These are phyloP conservation scores for Malus orientalis DNA, from an alignment of 306 rosid species.

Conservation along the genomic window DNA sequence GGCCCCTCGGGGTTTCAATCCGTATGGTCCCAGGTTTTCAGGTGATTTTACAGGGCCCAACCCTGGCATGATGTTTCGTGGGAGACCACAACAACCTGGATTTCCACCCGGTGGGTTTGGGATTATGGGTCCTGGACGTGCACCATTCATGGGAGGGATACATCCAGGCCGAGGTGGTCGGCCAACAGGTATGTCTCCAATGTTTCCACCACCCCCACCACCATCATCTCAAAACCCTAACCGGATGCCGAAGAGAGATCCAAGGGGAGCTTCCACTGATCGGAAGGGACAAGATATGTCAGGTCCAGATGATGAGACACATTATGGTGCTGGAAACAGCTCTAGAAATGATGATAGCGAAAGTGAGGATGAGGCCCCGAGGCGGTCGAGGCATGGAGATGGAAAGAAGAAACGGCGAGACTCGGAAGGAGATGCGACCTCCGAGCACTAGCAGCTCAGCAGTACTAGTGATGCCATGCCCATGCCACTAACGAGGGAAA, in stretches of 20 bases:
- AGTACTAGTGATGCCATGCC: constrained; percentile 3
- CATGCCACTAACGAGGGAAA: constrained; percentile 21
- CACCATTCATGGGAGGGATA: constrained; percentile 86
- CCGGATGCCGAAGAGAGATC: constrained; percentile 62
- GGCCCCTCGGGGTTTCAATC: constrained; percentile 82
- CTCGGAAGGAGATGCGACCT: constrained; percentile 46
- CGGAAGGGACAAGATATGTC: constrained; percentile 65
- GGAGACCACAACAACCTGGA: constrained; percentile 87
- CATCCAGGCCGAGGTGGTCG: constrained; percentile 66
- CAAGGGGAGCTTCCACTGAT: constrained; percentile 45
- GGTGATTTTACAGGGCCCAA: constrained; percentile 77
- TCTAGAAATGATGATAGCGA: constrained; percentile 73
- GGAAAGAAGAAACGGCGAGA: constrained; percentile 82
- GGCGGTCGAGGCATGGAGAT: constrained; percentile 94
- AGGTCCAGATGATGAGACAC: constrained; percentile 59
- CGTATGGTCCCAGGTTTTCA: constrained; percentile 84
- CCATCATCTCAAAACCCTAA: constrained; percentile 48
- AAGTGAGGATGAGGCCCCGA: constrained; percentile 96
- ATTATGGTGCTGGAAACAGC: constrained; percentile 36
- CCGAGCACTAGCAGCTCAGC: constrained; percentile 35
- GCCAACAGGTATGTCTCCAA: constrained; percentile 68
- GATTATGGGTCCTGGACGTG: constrained; percentile 96
- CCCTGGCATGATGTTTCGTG: constrained; percentile 91
- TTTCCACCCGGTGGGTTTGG: constrained; percentile 88
- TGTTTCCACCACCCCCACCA: constrained; percentile 72